phyloP scores from a whole-genome alignment of 306 rosid species.

The Acmispon strigosus region DNA sequence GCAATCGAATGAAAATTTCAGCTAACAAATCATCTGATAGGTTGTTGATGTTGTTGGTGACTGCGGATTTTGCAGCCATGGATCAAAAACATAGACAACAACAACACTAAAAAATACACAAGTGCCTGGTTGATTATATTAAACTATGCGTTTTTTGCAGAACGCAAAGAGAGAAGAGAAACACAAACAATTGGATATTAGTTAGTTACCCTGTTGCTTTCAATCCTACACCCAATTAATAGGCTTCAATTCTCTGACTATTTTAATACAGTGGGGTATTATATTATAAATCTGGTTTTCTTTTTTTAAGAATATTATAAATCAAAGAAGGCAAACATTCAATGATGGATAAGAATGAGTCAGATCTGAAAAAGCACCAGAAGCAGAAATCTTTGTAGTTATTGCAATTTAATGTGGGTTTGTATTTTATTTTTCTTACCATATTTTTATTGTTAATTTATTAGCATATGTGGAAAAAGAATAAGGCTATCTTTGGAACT shows the following conservation, averaged over 20 bases:
- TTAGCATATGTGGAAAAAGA: background rate
- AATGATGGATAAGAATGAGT: background rate
- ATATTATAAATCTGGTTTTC: background rate
- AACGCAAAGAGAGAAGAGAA: background rate
- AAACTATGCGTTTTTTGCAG: too few species aligned
- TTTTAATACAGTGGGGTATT: background rate
- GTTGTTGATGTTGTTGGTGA: background rate
- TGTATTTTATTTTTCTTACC: background rate
- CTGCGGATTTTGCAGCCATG: background rate
- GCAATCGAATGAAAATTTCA: background rate
- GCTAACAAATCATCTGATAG: slow-evolving; percentile 11
- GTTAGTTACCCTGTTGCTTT: background rate
- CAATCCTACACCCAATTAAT: slow-evolving; percentile 1
- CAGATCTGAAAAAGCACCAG: background rate
- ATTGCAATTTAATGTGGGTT: background rate
- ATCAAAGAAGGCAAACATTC: too few species aligned
- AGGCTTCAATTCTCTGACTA: background rate
- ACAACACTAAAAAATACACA: too few species aligned
- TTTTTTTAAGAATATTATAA: too few species aligned
- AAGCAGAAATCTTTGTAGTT: background rate
- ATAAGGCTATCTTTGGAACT: background rate
- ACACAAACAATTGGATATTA: background rate
- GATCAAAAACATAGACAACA: too few species aligned
- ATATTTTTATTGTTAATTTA: background rate
- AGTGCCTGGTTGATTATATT: too few species aligned